Evolutionary conservation across 208 protist species (phyloP).

Genomic region (Wallacemonas sp.): DNA sequence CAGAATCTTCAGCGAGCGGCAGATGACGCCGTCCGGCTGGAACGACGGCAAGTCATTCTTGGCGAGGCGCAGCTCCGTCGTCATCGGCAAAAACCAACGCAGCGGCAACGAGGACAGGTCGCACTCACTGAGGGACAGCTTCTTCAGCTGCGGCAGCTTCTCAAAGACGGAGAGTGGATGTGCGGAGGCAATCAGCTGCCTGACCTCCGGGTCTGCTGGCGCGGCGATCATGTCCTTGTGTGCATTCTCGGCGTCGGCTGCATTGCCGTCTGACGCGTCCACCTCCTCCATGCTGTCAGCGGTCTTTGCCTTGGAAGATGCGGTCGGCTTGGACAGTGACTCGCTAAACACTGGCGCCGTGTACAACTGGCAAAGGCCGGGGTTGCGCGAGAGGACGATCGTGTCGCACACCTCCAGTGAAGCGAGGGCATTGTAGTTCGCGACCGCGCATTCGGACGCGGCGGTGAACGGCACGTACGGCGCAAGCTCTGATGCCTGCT

Average conservation of each 20-base stretch:
- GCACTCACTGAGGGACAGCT: conserved; percentile 84
- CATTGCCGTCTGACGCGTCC: conserved; percentile 9
- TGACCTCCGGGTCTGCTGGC: conserved; percentile 2
- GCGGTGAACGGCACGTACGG: not conserved
- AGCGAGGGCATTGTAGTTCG: conserved; percentile 56
- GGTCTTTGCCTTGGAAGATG: conserved; percentile 5
- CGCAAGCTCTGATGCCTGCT: not conserved
- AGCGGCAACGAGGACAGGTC: conserved; percentile 54
- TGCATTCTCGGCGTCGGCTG: not conserved
- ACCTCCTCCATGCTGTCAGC: not conserved
- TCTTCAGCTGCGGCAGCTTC: conserved; percentile 59
- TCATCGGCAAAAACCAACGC: conserved; percentile 75
- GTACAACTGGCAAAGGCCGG: conserved; percentile 39
- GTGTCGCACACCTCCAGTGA: conserved; percentile 61
- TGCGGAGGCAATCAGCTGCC: conserved; percentile 18
- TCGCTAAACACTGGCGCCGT: conserved; percentile 12
- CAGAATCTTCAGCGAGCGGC: conserved; percentile 81
- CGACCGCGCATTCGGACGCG: conserved; percentile 21
- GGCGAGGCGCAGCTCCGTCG: conserved; percentile 80
- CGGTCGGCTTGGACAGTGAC: conserved; percentile 9
- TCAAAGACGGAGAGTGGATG: conserved; percentile 84
- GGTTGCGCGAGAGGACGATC: conserved; percentile 77
- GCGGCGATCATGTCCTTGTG: conserved; percentile 18
- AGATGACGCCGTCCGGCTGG: conserved; percentile 77
- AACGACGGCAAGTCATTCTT: conserved; percentile 68